Conservation (phyloP, 257 asterid species). For the Anisodus acutangulus region DNA sequence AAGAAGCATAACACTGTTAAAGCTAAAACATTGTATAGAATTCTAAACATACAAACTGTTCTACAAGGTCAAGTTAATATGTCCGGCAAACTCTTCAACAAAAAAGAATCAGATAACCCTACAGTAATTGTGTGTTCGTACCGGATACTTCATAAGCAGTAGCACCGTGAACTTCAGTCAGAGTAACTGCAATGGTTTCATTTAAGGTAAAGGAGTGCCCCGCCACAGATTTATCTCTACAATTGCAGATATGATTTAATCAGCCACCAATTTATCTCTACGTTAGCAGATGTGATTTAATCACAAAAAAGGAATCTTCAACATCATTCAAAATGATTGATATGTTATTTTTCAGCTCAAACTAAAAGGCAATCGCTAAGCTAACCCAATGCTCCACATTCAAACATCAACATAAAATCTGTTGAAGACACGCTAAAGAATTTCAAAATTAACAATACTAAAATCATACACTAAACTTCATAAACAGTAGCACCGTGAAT, state of each 20-base stretch:
- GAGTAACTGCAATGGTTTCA: conserved; percentile 79
- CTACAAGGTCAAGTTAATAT: background rate
- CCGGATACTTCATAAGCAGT: conserved; percentile 93
- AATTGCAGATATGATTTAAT: conserved; percentile 16
- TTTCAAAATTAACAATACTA: background rate
- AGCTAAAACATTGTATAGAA: background rate
- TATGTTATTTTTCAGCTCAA: background rate
- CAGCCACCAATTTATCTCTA: conserved; percentile 80
- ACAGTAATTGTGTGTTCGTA: conserved; percentile 36
- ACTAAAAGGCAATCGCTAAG: background rate
- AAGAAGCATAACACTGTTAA: background rate
- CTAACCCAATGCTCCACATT: background rate
- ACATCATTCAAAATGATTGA: background rate
- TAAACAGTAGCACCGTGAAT: too few relatives aligned
- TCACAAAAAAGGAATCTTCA: conserved; percentile 26
- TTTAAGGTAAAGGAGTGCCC: conserved; percentile 86
- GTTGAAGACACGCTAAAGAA: background rate
- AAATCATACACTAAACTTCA: background rate
- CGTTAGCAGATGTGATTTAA: conserved; percentile 16
- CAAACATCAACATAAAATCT: background rate
- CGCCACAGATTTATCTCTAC: conserved; percentile 79
- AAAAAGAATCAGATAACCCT: background rate
- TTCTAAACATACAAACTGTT: conserved; percentile 19
- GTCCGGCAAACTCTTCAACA: background rate
- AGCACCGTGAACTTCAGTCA: conserved; percentile 75